Percentiles rank a stretch among this genome's conserved stretches.
Conservation (phyloP, 2,329 filamentous ascomycete species). For the Alternaria conjuncta region DNA sequence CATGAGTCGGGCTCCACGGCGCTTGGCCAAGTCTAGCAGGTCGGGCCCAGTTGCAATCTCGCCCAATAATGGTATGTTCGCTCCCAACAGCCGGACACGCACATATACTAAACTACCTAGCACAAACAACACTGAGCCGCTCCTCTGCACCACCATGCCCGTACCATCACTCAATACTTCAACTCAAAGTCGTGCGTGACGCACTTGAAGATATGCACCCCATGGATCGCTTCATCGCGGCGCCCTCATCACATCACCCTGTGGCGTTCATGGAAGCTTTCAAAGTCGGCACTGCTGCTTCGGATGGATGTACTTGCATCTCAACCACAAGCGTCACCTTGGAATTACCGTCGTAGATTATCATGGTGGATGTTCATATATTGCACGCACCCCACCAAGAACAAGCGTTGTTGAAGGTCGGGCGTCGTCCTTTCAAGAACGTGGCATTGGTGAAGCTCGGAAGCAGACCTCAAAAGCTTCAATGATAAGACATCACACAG, state of each 20-base stretch:
- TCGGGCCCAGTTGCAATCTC: background rate
- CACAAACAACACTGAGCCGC: background rate
- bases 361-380: background rate
- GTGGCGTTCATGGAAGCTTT: background rate
- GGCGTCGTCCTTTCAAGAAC: too few species aligned
- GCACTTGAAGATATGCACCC: background rate
- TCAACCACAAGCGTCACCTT: background rate
- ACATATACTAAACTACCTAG: background rate
- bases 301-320: constrained; percentile 7
- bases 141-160: background rate
- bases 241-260: constrained; percentile 1
- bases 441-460: background rate
- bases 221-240: constrained; percentile 5
- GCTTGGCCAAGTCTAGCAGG: background rate
- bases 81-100: background rate
- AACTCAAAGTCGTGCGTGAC: background rate
- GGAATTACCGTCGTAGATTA: background rate
- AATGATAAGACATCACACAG: background rate
- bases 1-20: background rate
- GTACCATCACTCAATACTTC: background rate
- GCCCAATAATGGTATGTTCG: background rate
- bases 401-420: background rate
- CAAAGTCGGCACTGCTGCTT: constrained; percentile 3
- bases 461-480: background rate
- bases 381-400: background rate